Evolutionary conservation across 805 yeast genomes (phyloP).

Genomic region (Millerozyma miso): DNA sequence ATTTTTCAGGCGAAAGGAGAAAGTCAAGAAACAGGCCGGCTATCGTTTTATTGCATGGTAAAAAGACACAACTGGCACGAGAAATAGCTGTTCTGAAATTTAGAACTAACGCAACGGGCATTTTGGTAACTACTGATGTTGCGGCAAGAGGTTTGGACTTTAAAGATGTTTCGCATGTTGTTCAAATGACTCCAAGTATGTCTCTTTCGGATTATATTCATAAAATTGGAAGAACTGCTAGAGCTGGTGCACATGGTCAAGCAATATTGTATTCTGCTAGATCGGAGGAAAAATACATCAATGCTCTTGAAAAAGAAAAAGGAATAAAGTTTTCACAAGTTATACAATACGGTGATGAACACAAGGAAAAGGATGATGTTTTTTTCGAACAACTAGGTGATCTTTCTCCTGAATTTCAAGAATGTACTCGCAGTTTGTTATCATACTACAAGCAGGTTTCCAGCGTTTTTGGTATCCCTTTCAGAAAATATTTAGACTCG

Average conservation of each 20-base stretch:
- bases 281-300: slow-evolving; percentile 54
- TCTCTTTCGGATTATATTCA: slow-evolving; percentile 81
- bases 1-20: slow-evolving; percentile 12
- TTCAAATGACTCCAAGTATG: slow-evolving; percentile 75
- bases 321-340: slow-evolving; percentile 52
- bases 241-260: slow-evolving; percentile 79
- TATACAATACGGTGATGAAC: slow-evolving; percentile 31
- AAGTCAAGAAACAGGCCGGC: slow-evolving; percentile 17
- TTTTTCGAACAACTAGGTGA: slow-evolving; percentile 11
- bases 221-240: slow-evolving; percentile 93
- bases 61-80: slow-evolving; percentile 65
- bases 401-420: slow-evolving; percentile 18
- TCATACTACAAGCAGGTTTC: slow-evolving; percentile 26
- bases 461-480: slow-evolving; percentile 15
- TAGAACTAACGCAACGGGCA: slow-evolving; percentile 43
- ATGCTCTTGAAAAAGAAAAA: slow-evolving; percentile 42
- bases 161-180: slow-evolving; percentile 79
- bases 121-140: slow-evolving; percentile 84
- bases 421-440: slow-evolving; percentile 22
- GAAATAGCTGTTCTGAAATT: slow-evolving; percentile 54
- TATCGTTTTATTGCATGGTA: slow-evolving; percentile 58
- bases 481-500: slow-evolving; percentile 27
- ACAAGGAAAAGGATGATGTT: slow-evolving; percentile 25
- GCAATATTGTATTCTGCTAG: slow-evolving; percentile 58
- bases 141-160: slow-evolving; percentile 97